Percentiles rank a stretch among this genome's conserved stretches.
phyloP scores from a whole-genome alignment of 2,329 filamentous ascomycete genomes.

The Paraconiothyrium sp. region DNA sequence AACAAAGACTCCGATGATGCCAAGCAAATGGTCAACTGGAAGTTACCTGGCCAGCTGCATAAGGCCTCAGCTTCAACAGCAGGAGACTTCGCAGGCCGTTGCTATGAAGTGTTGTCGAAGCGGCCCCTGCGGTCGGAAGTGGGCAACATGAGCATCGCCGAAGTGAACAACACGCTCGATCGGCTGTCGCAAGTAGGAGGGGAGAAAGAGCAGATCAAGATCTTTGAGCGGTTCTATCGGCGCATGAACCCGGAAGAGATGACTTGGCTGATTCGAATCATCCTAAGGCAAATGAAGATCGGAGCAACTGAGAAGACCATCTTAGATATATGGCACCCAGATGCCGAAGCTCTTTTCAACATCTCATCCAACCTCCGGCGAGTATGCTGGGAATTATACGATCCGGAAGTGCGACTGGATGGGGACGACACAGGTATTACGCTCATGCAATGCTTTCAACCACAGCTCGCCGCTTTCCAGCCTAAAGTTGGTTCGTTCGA shows the following conservation, averaged over 20 bases:
- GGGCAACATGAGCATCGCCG: conserved; percentile 83
- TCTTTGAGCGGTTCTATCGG: conserved; percentile 85
- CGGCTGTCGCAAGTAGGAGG: conserved; percentile 76
- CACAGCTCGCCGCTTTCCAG: conserved; percentile 92
- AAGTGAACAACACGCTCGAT: conserved; percentile 89
- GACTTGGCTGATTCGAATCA: conserved; percentile 93
- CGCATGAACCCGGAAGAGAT: conserved; percentile 94
- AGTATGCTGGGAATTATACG: conserved; percentile 92
- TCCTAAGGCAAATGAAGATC: conserved; percentile 80
- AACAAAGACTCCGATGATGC: conserved; percentile 90
- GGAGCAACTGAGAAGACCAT: conserved; percentile 88
- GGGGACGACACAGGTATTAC: conserved; percentile 77
- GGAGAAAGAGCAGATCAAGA: conserved; percentile 83
- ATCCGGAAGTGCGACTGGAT: conserved; percentile 76
- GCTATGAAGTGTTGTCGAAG: conserved; percentile 86
- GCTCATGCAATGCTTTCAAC: conserved; percentile 95
- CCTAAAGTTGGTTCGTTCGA: conserved; percentile 75
- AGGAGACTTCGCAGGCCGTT: conserved; percentile 91
- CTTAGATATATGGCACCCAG: conserved; percentile 70
- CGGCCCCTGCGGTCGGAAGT: conserved; percentile 77
- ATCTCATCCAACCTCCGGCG: conserved; percentile 89
- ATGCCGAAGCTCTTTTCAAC: conserved; percentile 72
- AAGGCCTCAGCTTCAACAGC: conserved; percentile 64
- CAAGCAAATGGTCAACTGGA: conserved; percentile 88
- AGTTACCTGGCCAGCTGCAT: conserved; percentile 74